These are phyloP conservation scores for Epichloe bromicola DNA, from an alignment of 2,329 filamentous ascomycete species.

Conservation along the genomic window DNA sequence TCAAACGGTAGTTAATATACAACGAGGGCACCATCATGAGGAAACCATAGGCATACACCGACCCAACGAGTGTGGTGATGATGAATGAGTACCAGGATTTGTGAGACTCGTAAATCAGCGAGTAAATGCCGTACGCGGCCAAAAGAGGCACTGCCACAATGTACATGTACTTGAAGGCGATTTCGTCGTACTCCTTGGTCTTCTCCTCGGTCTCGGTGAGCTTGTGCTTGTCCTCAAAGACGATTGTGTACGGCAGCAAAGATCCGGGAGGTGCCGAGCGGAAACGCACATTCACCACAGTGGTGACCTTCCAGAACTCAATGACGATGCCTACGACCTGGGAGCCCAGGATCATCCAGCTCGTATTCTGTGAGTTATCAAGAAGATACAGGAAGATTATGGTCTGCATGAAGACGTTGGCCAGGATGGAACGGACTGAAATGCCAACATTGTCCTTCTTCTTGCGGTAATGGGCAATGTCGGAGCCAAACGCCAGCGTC, in stretches of 20 bases:
- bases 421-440: conserved; percentile 87
- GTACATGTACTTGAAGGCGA: conserved; percentile 96
- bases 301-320: conserved; percentile 88
- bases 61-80: conserved; percentile 88
- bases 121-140: conserved; percentile 81
- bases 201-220: conserved; percentile 92
- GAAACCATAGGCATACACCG: conserved; percentile 96
- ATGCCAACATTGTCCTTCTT: conserved; percentile 99
- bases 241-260: conserved; percentile 63
- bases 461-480: conserved; percentile 96
- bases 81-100: conserved; percentile 98
- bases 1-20: conserved; percentile 98
- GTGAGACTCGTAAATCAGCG: conserved; percentile 81
- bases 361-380: conserved; percentile 95
- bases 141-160: conserved; percentile 80
- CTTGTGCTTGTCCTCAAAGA: conserved; percentile 93
- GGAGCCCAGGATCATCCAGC: conserved; percentile 95
- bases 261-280: conserved; percentile 56
- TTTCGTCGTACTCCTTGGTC: conserved; percentile 96
- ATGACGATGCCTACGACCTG: conserved; percentile 70
- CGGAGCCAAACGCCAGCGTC: conserved; percentile 90
- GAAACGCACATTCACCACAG: conserved; percentile 78
- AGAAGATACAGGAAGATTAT: conserved; percentile 94
- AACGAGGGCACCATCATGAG: conserved; percentile 96
- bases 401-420: conserved; percentile 94